Base-by-base conservation (phyloP, 441 rosid species). In the Kokia cookei region DNA sequence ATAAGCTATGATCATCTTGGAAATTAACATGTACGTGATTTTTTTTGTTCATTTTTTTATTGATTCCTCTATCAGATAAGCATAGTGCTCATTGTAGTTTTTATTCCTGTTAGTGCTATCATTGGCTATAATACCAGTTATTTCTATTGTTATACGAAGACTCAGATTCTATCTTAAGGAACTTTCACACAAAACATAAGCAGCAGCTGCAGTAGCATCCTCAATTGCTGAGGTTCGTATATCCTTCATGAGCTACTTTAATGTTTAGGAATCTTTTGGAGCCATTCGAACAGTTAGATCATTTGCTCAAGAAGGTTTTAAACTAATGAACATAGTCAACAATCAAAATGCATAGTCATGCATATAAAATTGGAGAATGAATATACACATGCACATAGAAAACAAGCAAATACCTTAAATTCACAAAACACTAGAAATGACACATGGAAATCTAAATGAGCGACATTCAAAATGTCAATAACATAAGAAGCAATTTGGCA, bases 221-320 rank as follows among this genome's bases (percentile, higher is more conserved):
- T 91, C 98, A 47, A 92, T 95, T 80, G 97, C 97, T 53, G 98
- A 96, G 99, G 99, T 93, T 72, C 47, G 79, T 53, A 0, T 48
- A 45, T n/a, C 50, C 11, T 13, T 54, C 73, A 76, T 47, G 48
- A 45, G 50, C 12, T 54, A 43, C 71, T 57, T 62, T 73, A 29
- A 71, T 78, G 9, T 81, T 59, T 72, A 93, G 98, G 99, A 96
- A 86, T 86, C 99, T 73, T 93, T 93, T 82, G 97, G 99, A 12
- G 97, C 99, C 32, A 85, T 93, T 73, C 93, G 97, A 63, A 96
- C 99, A 0, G 99, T 96, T 40, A 87, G 99, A 86, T 90, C 98
- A 78, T 96, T 90, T 80, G 97, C 99, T 11, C 94, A 93, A 84
- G 98, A 96, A 88, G 64, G 4, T 70, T 55, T 14, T 22, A 67